Evolutionary conservation across 225 moss, liverwort and hornwort genomes (phyloP).

Genomic region (Pseudisothecium myosuroides): DNA sequence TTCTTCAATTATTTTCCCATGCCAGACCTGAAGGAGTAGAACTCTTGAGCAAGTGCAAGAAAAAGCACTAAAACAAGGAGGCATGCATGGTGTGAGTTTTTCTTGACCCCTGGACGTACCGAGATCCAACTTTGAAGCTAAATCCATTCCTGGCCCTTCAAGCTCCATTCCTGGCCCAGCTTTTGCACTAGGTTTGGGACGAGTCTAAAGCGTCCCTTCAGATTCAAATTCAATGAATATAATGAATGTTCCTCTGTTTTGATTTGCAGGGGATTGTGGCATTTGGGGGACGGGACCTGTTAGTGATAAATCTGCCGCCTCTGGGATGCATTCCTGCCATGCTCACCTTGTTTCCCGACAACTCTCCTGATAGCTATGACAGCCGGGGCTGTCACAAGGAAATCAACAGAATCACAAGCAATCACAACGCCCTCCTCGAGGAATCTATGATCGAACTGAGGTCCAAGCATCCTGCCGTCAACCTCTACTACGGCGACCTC

Average conservation of each 20-base stretch:
- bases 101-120: neutral
- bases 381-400: slow-evolving; percentile 12
- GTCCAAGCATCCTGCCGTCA: neutral
- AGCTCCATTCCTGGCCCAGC: neutral
- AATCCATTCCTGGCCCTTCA: neutral
- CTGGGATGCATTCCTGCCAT: slow-evolving; percentile 44
- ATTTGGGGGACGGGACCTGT: slow-evolving; percentile 13
- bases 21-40: neutral
- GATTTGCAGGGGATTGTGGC: slow-evolving; percentile 7
- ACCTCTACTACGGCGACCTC: slow-evolving; percentile 32
- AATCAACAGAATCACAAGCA: slow-evolving; percentile 16
- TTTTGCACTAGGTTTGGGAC: neutral
- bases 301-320: slow-evolving; percentile 41
- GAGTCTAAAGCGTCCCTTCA: neutral
- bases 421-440: slow-evolving; percentile 21
- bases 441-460: neutral
- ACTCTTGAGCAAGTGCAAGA: no score
- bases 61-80: neutral
- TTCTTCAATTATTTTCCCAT: neutral
- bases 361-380: slow-evolving; percentile 12
- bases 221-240: neutral
- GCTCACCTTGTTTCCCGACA: slow-evolving; percentile 22
- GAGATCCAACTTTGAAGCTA: neutral
- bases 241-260: neutral
- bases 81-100: no score